These are phyloP conservation scores for Pseudogymnoascus destructans DNA, from an alignment of 2,329 filamentous ascomycete genomes.

Conservation along the genomic window DNA sequence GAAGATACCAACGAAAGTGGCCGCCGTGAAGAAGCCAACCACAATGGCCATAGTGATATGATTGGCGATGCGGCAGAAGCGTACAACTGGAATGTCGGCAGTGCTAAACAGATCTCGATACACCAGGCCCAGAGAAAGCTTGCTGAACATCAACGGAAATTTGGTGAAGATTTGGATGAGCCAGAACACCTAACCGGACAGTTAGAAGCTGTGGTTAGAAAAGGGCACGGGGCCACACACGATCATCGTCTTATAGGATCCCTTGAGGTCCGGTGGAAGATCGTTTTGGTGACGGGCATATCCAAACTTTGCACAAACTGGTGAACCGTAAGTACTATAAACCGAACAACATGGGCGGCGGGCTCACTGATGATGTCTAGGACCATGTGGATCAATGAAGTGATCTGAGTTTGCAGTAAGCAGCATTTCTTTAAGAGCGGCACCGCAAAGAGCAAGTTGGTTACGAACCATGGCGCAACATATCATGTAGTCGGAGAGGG, in stretches of 20 bases:
- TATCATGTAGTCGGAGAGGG: constrained; percentile 1
- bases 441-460: background rate
- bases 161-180: constrained; percentile 14
- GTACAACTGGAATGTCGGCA: constrained; percentile 6
- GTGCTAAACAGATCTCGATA: constrained; percentile 11
- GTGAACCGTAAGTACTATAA: background rate
- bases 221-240: background rate
- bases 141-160: constrained; percentile 10
- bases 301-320: background rate
- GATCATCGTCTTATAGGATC: background rate
- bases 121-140: constrained; percentile 11
- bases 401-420: background rate
- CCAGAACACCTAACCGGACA: constrained; percentile 9
- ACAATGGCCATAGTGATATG: constrained; percentile 7
- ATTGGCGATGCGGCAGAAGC: constrained; percentile 9
- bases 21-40: constrained; percentile 4
- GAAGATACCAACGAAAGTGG: constrained; percentile 10
- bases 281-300: background rate
- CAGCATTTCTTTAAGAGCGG: background rate
- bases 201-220: background rate
- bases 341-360: background rate
- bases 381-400: background rate
- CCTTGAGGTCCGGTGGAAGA: background rate
- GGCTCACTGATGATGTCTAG: constrained; percentile 1
- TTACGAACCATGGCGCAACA: constrained; percentile 4